Base-by-base conservation (phyloP, 1,139 yeast species). In the Yamadazyma atmosphaerica region DNA sequence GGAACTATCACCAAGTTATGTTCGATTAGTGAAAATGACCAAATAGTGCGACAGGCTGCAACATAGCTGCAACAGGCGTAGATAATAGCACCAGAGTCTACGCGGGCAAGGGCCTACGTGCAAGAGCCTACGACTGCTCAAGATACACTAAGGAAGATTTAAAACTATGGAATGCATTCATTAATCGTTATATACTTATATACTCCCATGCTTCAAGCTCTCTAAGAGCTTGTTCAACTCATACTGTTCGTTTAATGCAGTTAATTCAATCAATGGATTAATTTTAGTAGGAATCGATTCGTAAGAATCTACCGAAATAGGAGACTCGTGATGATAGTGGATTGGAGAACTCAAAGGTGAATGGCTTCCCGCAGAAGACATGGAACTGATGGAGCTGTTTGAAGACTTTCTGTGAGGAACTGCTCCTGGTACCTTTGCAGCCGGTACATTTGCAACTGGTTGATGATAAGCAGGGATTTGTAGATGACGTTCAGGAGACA, bases 181-280 rank as follows among this genome's bases (percentile, higher is more conserved):
- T 40, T 37, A 40, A 31, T 32, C 40, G 33, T 40, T 38, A 43
- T 33, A 39, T 34, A 29, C 40, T 34, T n/a, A 43, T 39, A 16
- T 34, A 39, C 22, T 46, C 39, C 27, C 48, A 16, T 34, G 41
- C 22, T 46, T 40, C 27, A 49, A 45, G 22, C 43, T 33, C 19
- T 45, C 43, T 34, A 69, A 60, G 52, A 70, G 58, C 40, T 53
- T 56, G 41, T 65, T 64, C 52, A 70, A 63, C 47, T 68, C 65
- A 36, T 56, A 53, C 47, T 70, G 73, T 52, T 70, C 76, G 35
- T 63, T 62, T 35, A 60, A 56, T 8, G 76, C 75, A 9, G 75
- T 57, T 44, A 65, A 50, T 48, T 70, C 76, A 35, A 70, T 66
- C 22, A 60, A 50, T 12, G 76, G 76, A 46, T 70, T 72, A 33